Percentiles rank a stretch among this genome's conserved stretches.
These are phyloP conservation scores for Candida sanyaensis DNA, from an alignment of 1,139 yeast species.

Conservation along the genomic window DNA sequence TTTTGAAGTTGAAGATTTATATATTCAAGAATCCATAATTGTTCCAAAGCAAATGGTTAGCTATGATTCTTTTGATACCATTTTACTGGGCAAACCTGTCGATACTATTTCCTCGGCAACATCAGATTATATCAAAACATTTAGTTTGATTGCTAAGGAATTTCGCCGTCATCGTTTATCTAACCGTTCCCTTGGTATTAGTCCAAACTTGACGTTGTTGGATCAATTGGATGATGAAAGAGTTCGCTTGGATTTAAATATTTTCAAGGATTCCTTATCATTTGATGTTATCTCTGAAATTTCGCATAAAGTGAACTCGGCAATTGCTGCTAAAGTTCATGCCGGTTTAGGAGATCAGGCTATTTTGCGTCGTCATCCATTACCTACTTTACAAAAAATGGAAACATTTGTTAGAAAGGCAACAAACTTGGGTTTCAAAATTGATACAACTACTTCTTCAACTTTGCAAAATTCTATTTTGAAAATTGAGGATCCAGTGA, in stretches of 20 bases:
- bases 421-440: slow-evolving; percentile 60
- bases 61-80: slow-evolving; percentile 55
- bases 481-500: slow-evolving; percentile 59
- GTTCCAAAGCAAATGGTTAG: slow-evolving; percentile 58
- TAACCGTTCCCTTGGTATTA: slow-evolving; percentile 47
- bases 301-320: slow-evolving; percentile 76
- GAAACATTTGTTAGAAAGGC: slow-evolving; percentile 78
- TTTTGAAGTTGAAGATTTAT: slow-evolving; percentile 74
- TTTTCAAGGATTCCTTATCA: slow-evolving; percentile 65
- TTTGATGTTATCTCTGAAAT: slow-evolving; percentile 71
- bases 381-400: slow-evolving; percentile 81
- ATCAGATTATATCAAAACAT: slow-evolving; percentile 64
- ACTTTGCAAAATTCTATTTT: slow-evolving; percentile 74
- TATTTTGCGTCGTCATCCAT: slow-evolving; percentile 82
- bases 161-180: slow-evolving; percentile 73
- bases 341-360: slow-evolving; percentile 80
- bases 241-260: slow-evolving; percentile 68
- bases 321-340: slow-evolving; percentile 81
- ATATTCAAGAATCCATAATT: slow-evolving; percentile 74
- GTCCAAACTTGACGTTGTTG: slow-evolving; percentile 65
- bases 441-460: slow-evolving; percentile 77
- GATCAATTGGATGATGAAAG: slow-evolving; percentile 87
- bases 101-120: slow-evolving; percentile 56
- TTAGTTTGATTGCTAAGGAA: slow-evolving; percentile 66
- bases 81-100: slow-evolving; percentile 35